phyloP scores from a whole-genome alignment of 2,329 filamentous ascomycete genomes.

The Talaromyces sp. region DNA sequence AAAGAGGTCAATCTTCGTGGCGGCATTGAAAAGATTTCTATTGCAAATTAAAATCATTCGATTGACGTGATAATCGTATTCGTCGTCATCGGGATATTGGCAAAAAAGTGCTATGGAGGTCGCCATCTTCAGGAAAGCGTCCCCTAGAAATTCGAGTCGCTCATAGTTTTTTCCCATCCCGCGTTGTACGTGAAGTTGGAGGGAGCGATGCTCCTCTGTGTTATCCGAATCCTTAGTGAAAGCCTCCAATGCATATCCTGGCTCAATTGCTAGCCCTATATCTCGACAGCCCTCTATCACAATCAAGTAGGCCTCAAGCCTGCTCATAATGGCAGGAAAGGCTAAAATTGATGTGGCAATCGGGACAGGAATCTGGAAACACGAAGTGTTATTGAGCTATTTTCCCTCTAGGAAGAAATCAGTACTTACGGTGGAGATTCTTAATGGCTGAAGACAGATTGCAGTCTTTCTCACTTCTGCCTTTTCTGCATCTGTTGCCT shows the following conservation, averaged over 20 bases:
- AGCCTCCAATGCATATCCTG: conserved; percentile 78
- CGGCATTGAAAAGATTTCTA: conserved; percentile 79
- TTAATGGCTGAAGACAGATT: conserved; percentile 75
- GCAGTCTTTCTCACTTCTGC: conserved; percentile 59
- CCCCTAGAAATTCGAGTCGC: conserved; percentile 87
- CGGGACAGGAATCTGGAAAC: conserved; percentile 63
- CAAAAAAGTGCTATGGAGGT: conserved; percentile 87
- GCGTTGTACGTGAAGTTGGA: conserved; percentile 72
- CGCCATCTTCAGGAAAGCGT: conserved; percentile 93
- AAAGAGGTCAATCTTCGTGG: conserved; percentile 65
- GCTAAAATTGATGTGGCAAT: conserved; percentile 73
- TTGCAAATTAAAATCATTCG: conserved; percentile 93
- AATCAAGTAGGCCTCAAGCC: conserved; percentile 80
- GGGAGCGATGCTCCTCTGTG: conserved; percentile 68
- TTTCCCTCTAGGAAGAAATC: no score
- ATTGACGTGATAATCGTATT: conserved; percentile 85
- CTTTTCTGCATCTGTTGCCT: conserved; percentile 56
- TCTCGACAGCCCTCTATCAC: conserved; percentile 71
- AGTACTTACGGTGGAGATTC: conserved; percentile 70
- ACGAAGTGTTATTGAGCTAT: background rate
- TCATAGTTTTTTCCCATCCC: conserved; percentile 97
- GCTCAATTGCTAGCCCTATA: conserved; percentile 65
- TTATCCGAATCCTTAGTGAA: conserved; percentile 92
- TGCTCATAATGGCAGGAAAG: conserved; percentile 82
- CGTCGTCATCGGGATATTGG: conserved; percentile 73